A percentile compares a stretch with the other conserved stretches of the same genome.
phyloP scores from a whole-genome alignment of 768 basidiomycete genomes.

The Dioszegia crocea region DNA sequence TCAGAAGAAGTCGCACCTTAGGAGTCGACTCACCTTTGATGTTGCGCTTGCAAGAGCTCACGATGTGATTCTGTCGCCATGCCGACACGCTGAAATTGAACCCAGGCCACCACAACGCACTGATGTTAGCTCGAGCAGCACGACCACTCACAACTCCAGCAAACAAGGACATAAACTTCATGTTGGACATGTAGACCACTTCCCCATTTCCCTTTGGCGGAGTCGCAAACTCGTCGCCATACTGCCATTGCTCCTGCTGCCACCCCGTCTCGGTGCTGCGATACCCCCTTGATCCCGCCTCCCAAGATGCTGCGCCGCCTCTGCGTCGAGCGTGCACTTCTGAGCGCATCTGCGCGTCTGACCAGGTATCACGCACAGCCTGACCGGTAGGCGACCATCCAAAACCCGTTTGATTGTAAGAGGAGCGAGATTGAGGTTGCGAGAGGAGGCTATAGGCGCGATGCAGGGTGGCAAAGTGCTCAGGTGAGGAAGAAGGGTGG shows the following conservation, averaged over 20 bases:
- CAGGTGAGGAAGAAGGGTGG: constrained; percentile 40
- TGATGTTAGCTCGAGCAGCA: constrained; percentile 5
- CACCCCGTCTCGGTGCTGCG: constrained; percentile 21
- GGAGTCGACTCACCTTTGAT: constrained; percentile 29
- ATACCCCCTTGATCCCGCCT: constrained; percentile 11
- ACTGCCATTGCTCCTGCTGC: constrained; percentile 18
- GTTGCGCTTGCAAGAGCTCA: constrained; percentile 29
- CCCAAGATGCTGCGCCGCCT: constrained; percentile 29
- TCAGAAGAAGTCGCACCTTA: background rate
- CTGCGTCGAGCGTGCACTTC: constrained; percentile 30
- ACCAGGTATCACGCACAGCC: background rate
- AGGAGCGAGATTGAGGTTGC: constrained; percentile 20
- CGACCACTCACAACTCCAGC: constrained; percentile 26
- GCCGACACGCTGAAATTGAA: constrained; percentile 41
- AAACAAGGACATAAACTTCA: constrained; percentile 32
- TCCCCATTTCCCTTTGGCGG: constrained; percentile 25
- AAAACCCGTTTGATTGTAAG: constrained; percentile 39
- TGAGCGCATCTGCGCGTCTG: constrained; percentile 32
- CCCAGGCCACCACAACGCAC: constrained; percentile 32
- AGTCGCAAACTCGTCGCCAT: constrained; percentile 14
- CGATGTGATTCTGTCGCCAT: constrained; percentile 23
- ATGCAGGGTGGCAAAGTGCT: constrained; percentile 39
- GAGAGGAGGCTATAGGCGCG: constrained; percentile 45
- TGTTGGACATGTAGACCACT: constrained; percentile 44
- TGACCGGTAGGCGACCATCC: constrained; percentile 31